Evolutionary conservation across 352 stramenopile genomes (phyloP).

Genomic region (Halophytophthora polymorphica): DNA sequence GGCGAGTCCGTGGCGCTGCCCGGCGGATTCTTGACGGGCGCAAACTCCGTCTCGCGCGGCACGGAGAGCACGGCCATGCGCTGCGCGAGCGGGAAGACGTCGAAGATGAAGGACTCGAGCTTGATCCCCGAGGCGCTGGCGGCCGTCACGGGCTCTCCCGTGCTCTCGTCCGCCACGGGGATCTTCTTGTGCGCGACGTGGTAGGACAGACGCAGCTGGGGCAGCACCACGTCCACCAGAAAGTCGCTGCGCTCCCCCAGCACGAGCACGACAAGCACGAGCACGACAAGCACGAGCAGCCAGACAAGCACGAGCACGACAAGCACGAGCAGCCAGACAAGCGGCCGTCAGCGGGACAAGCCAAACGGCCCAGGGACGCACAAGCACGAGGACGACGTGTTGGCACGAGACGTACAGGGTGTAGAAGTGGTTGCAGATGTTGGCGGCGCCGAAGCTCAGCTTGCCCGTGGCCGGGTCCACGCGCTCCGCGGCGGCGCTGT

Average conservation of each 20-base stretch:
- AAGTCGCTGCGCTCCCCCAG: slow-evolving; percentile 57
- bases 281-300: background rate
- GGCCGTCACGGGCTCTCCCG: slow-evolving; percentile 79
- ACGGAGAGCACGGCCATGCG: slow-evolving; percentile 94
- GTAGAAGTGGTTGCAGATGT: slow-evolving; percentile 99
- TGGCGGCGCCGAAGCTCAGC: slow-evolving; percentile 93
- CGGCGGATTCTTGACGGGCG: slow-evolving; percentile 90
- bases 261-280: too few species aligned
- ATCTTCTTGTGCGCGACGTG: slow-evolving; percentile 99
- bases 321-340: slow-evolving; percentile 1
- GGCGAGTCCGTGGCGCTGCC: slow-evolving; percentile 77
- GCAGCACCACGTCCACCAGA: slow-evolving; percentile 85
- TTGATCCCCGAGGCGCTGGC: slow-evolving; percentile 94
- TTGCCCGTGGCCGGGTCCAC: slow-evolving; percentile 62
- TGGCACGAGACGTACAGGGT: slow-evolving; percentile 66
- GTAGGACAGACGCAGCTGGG: slow-evolving; percentile 83
- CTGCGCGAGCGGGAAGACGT: slow-evolving; percentile 95
- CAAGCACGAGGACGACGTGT: background rate
- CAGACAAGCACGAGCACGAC: background rate
- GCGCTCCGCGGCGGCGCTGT: slow-evolving; percentile 60
- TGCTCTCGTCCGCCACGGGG: slow-evolving; percentile 75
- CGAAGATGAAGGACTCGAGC: slow-evolving; percentile 99
- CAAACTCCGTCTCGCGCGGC: slow-evolving; percentile 89
- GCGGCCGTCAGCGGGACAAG: background rate
- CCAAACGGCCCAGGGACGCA: background rate